Conservation (phyloP, 2,329 filamentous ascomycete species). For the Arthrocladium fulminans region DNA sequence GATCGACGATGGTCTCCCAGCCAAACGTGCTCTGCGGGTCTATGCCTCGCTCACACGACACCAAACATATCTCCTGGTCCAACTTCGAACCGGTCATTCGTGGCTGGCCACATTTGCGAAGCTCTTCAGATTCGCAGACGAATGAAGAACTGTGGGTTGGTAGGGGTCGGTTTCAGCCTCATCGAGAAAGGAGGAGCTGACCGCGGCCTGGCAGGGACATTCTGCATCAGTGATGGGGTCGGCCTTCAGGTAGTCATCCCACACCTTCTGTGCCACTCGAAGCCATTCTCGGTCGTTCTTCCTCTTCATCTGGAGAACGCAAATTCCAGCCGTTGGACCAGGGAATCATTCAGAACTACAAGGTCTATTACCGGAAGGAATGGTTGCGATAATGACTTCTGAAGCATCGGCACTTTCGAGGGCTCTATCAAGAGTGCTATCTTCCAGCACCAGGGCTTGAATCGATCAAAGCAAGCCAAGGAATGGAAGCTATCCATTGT, state of each 20-base stretch:
- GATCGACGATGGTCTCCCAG: conserved; percentile 10
- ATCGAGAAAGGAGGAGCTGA: conserved; percentile 4
- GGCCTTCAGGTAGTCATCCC: too few relatives aligned
- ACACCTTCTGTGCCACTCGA: too few relatives aligned
- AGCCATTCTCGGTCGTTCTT: too few relatives aligned
- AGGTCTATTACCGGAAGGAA: too few relatives aligned
- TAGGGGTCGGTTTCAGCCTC: conserved; percentile 23
- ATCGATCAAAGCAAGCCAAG: neutral
- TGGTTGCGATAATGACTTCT: too few relatives aligned
- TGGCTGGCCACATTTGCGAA: conserved; percentile 19
- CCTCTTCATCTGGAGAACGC: too few relatives aligned
- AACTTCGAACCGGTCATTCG: conserved; percentile 21
- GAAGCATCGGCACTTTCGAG: neutral
- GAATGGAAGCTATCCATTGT: neutral
- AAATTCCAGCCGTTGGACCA: too few relatives aligned
- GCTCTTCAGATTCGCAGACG: conserved; percentile 5
- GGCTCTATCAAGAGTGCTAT: neutral
- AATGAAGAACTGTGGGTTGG: conserved; percentile 19
- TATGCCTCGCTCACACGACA: conserved; percentile 17
- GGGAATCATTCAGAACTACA: too few relatives aligned
- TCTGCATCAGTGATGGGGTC: too few relatives aligned
- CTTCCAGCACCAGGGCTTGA: neutral
- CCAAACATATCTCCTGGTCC: conserved; percentile 18
- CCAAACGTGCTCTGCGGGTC: conserved; percentile 9
- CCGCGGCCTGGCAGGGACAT: too few relatives aligned